Base-by-base conservation (phyloP, 192 early-diverging fungal genomes). In the Powellomyces hirtus region DNA sequence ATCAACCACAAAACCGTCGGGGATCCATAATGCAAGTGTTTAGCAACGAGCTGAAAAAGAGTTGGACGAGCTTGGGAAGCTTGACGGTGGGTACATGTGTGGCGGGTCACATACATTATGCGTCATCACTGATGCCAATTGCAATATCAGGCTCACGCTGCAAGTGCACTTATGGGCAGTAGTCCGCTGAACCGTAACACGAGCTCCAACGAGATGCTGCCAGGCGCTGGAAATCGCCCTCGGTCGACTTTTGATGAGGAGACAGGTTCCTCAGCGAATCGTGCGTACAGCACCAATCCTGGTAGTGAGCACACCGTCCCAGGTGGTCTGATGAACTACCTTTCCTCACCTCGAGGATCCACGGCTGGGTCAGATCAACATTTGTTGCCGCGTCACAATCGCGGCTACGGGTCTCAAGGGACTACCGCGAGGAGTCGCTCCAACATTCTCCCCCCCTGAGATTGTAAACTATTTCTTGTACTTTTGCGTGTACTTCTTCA, bases 11-110 rank as follows among this genome's bases (percentile, higher is more conserved):
- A n/a, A 31, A 20, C 13, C 38, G 65, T 37, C 65, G 65, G 18
- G 42, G 42, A 24, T 67, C 65, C 35, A 38, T 67, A 18, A 34
- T 67, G 16, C 22, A 31, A 1, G 65, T 67, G 16, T 67, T 67
- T 58, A 51, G 65, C 18, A 37, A 29, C 5, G 65, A 57, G 14
- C 52, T 67, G 52, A 67, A 67, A 29, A 67, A 67, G 35, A 67
- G 65, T 38, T 67, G 65, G 65, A 50, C 52, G 6, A 67, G 65
- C 34, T 51, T 67, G 33, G 65, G 65, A 22, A 67, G 42, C 29
- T 36, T 67, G 13, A 67, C 65, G 34, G 65, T 67, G 24, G 7
- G 26, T 2, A 16, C 5, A 18, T 4, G 18, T 56, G 36, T 59
- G 13, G 14, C n/a, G n/a, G 31, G 1, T 20, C 31, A 13, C 26